phyloP scores from a whole-genome alignment of 768 basidiomycete genomes.

The Auriculariales sp. region DNA sequence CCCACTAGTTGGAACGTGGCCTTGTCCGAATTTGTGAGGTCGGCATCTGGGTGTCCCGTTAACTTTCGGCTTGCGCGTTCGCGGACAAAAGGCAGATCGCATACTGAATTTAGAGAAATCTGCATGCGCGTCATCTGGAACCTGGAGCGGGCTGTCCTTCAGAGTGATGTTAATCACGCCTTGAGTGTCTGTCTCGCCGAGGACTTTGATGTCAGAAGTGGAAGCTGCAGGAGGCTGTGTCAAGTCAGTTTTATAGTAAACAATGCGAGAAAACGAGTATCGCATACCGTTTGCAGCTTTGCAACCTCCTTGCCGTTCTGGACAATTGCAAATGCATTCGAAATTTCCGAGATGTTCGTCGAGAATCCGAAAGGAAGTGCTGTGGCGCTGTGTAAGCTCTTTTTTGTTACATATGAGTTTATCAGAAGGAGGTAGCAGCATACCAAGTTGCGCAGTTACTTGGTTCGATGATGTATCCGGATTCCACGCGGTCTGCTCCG shows the following conservation, averaged over 20 bases:
- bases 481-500: slow-evolving; percentile 7
- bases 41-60: slow-evolving; percentile 37
- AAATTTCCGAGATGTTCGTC: slow-evolving; percentile 40
- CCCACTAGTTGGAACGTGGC: slow-evolving; percentile 44
- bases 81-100: no score
- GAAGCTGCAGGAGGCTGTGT: slow-evolving; percentile 46
- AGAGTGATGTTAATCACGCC: slow-evolving; percentile 56
- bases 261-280: neutral
- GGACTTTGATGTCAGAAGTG: slow-evolving; percentile 39
- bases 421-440: slow-evolving; percentile 8
- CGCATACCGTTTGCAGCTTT: slow-evolving; percentile 39
- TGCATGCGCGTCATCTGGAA: slow-evolving; percentile 31
- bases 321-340: slow-evolving; percentile 50
- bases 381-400: no score
- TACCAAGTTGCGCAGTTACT: slow-evolving; percentile 45
- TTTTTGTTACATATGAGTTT: neutral
- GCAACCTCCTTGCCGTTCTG: slow-evolving; percentile 38
- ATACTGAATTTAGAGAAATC: slow-evolving; percentile 46
- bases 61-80: no score
- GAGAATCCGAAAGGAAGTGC: slow-evolving; percentile 62
- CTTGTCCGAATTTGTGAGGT: slow-evolving; percentile 33
- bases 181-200: slow-evolving; percentile 37
- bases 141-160: slow-evolving; percentile 32
- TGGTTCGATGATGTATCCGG: slow-evolving; percentile 16
- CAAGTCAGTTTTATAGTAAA: neutral